phyloP scores from a whole-genome alignment of 345 rosid species.

The Lepidium sativum region DNA sequence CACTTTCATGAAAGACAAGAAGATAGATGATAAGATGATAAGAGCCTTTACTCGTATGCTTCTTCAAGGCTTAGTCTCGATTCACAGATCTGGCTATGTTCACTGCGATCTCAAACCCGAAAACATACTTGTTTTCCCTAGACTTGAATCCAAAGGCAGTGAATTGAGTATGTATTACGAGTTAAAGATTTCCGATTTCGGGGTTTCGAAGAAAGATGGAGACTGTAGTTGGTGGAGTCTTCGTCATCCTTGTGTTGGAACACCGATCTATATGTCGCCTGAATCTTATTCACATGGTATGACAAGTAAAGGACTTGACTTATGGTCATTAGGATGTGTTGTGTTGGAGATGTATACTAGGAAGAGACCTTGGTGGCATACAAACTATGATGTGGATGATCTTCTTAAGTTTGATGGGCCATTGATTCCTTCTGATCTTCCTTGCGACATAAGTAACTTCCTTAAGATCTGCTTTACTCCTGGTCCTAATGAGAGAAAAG shows the following conservation, averaged over 20 bases:
- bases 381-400: not conserved
- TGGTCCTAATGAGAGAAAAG: not conserved
- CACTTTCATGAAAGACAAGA: slow-evolving; percentile 2
- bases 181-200: slow-evolving; percentile 34
- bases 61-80: slow-evolving; percentile 29
- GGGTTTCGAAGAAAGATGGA: slow-evolving; percentile 26
- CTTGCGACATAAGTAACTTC: not conserved
- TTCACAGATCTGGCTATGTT: slow-evolving; percentile 28
- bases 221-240: slow-evolving; percentile 3
- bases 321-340: slow-evolving; percentile 43
- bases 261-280: slow-evolving; percentile 34
- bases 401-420: not conserved
- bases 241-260: slow-evolving; percentile 17
- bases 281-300: slow-evolving; percentile 18
- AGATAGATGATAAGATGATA: slow-evolving; percentile 27
- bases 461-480: not conserved
- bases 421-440: not conserved
- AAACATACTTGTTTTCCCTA: slow-evolving; percentile 23
- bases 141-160: not conserved
- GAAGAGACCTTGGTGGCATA: slow-evolving; percentile 29
- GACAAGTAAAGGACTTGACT: slow-evolving; percentile 28
- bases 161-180: not conserved
- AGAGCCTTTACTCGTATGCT: slow-evolving; percentile 24
- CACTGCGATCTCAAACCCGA: slow-evolving; percentile 40
- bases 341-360: slow-evolving; percentile 43